Conservation (phyloP, 2,329 filamentous ascomycete genomes). For the Penicillium italicum region DNA sequence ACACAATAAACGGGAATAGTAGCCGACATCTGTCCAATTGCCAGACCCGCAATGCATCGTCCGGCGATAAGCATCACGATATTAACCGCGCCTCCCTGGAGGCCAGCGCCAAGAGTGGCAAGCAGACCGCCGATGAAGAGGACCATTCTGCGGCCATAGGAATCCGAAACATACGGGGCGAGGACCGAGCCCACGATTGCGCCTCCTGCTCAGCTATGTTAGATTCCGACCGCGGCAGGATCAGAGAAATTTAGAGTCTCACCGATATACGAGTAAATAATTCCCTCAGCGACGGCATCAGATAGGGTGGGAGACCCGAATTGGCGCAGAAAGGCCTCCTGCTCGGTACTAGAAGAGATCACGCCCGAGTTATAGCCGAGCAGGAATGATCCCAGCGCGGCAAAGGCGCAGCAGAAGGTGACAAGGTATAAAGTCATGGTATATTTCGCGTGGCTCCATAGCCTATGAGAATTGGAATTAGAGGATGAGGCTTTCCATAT, state of each 20-base stretch:
- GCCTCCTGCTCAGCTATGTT: slow-evolving; percentile 28
- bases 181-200: slow-evolving; percentile 38
- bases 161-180: slow-evolving; percentile 35
- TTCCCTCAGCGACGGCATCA: slow-evolving; percentile 36
- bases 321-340: slow-evolving; percentile 31
- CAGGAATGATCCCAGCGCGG: slow-evolving; percentile 47
- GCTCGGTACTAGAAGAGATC: slow-evolving; percentile 37
- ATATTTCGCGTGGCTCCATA: slow-evolving; percentile 13
- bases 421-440: slow-evolving; percentile 32
- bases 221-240: slow-evolving; percentile 7
- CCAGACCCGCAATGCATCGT: slow-evolving; percentile 49
- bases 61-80: slow-evolving; percentile 49
- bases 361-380: slow-evolving; percentile 48
- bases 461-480: background rate
- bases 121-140: slow-evolving; percentile 37
- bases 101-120: slow-evolving; percentile 31
- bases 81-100: slow-evolving; percentile 37
- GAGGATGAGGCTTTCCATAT: slow-evolving; percentile 3
- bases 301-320: slow-evolving; percentile 30
- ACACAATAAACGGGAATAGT: slow-evolving; percentile 49
- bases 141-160: slow-evolving; percentile 30
- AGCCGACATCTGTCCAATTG: slow-evolving; percentile 49
- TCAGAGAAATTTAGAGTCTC: background rate
- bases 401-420: slow-evolving; percentile 41
- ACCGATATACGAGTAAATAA: slow-evolving; percentile 41